Percentiles rank a stretch among this genome's conserved stretches.
Evolutionary conservation across 495 filamentous ascomycete genomes (phyloP).

Genomic region (Penicillium nucicola): DNA sequence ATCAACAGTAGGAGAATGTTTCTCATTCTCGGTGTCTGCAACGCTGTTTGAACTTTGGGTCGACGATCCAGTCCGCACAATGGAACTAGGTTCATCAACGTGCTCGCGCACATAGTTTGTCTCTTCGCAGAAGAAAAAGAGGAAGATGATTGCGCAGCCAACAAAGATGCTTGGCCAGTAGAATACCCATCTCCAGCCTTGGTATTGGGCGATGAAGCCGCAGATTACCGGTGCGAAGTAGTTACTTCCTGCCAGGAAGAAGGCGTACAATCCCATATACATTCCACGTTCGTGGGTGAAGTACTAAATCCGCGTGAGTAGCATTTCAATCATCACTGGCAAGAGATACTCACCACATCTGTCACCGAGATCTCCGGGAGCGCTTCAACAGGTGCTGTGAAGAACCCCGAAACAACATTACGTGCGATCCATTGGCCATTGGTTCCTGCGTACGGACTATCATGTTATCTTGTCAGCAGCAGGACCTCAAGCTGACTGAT

Average conservation of each 20-base stretch:
- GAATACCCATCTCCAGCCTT: slow-evolving; percentile 62
- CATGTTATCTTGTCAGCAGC: neutral
- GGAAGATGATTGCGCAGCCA: slow-evolving; percentile 51
- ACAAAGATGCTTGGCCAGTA: slow-evolving; percentile 64
- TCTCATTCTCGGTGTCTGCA: slow-evolving; percentile 29
- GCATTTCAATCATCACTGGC: neutral
- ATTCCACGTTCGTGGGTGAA: slow-evolving; percentile 65
- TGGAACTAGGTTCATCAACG: slow-evolving; percentile 6
- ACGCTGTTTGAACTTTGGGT: slow-evolving; percentile 8
- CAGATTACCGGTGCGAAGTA: slow-evolving; percentile 64
- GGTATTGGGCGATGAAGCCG: slow-evolving; percentile 64
- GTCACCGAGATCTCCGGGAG: slow-evolving; percentile 59
- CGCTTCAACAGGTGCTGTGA: slow-evolving; percentile 62
- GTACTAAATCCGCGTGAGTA: slow-evolving; percentile 32
- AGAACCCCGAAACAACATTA: slow-evolving; percentile 60
- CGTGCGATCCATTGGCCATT: slow-evolving; percentile 65
- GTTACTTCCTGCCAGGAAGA: slow-evolving; percentile 60
- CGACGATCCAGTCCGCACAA: slow-evolving; percentile 7
- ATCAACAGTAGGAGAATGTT: slow-evolving; percentile 7
- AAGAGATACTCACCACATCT: slow-evolving; percentile 45
- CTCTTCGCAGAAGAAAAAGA: slow-evolving; percentile 70
- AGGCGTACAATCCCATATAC: slow-evolving; percentile 64
- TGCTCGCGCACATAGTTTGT: slow-evolving; percentile 55
- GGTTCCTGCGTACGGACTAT: slow-evolving; percentile 37
- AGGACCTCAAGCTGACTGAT: neutral